These are phyloP conservation scores for Cucumis hystrix DNA, from an alignment of 306 rosid species.

Conservation along the genomic window DNA sequence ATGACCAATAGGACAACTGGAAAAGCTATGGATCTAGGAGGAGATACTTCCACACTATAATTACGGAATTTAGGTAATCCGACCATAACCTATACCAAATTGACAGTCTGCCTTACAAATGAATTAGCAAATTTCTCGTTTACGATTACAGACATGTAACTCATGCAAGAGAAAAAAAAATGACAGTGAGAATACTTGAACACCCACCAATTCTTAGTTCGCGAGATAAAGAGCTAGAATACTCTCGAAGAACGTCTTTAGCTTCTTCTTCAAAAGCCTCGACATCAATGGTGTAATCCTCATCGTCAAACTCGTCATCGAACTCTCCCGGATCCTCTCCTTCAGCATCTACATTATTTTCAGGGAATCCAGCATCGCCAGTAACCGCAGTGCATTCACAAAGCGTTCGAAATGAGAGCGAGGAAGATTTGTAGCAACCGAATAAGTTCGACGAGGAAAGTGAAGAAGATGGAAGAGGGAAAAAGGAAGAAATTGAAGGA, in stretches of 20 bases:
- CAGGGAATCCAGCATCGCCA: slow-evolving; percentile 7
- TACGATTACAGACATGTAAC: background rate
- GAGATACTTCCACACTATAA: background rate
- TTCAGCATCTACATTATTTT: slow-evolving; percentile 7
- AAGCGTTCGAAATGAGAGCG: slow-evolving; percentile 13
- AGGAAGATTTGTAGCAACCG: slow-evolving; percentile 10
- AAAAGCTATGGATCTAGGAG: background rate
- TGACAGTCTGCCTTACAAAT: background rate
- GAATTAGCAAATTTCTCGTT: background rate
- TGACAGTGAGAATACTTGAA: background rate
- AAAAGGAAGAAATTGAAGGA: slow-evolving; percentile 6
- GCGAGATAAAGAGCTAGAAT: slow-evolving; percentile 42
- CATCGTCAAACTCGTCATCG: slow-evolving; percentile 19
- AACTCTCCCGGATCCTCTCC: slow-evolving; percentile 16
- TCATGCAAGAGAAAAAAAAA: background rate
- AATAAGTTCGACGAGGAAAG: background rate
- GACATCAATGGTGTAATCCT: slow-evolving; percentile 26
- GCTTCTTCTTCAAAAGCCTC: slow-evolving; percentile 59
- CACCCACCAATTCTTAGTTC: slow-evolving; percentile 37
- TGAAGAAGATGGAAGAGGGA: slow-evolving; percentile 1
- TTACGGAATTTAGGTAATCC: background rate
- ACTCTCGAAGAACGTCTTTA: slow-evolving; percentile 36
- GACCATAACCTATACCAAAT: background rate
- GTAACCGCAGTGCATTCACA: background rate
- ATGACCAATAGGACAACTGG: background rate